Evolutionary conservation across 768 basidiomycete genomes (phyloP).

Genomic region (Holtermannia corniformis): DNA sequence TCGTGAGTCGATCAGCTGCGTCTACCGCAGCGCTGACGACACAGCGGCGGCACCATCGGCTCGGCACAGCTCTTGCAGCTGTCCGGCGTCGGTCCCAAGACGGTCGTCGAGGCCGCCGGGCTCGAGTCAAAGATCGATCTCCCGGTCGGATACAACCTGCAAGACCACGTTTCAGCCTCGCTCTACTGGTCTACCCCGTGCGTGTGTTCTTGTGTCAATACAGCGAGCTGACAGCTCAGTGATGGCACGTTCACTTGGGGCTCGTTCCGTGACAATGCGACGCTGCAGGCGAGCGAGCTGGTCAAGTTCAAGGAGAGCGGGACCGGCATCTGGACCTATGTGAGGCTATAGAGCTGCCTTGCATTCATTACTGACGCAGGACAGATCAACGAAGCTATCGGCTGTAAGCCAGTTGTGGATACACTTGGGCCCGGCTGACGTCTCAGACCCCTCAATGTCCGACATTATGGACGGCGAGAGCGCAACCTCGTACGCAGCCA

Average conservation of each 20-base stretch:
- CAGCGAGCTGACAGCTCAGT: background rate
- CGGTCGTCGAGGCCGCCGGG: slow-evolving; percentile 48
- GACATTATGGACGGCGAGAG: slow-evolving; percentile 17
- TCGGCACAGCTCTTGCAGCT: slow-evolving; percentile 53
- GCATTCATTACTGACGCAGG: background rate
- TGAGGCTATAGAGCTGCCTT: background rate
- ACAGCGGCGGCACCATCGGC: slow-evolving; percentile 45
- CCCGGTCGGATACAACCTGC: slow-evolving; percentile 63
- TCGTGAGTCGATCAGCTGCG: slow-evolving; percentile 13
- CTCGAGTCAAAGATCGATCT: slow-evolving; percentile 57
- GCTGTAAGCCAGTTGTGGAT: slow-evolving; percentile 12
- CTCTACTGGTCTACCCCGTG: slow-evolving; percentile 35
- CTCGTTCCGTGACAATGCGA: slow-evolving; percentile 11
- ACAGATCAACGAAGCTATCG: slow-evolving; percentile 31
- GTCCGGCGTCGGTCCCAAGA: slow-evolving; percentile 64
- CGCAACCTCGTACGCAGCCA: slow-evolving; percentile 20
- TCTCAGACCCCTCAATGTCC: slow-evolving; percentile 19
- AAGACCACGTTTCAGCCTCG: slow-evolving; percentile 51
- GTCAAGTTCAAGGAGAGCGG: slow-evolving; percentile 11
- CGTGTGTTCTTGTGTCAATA: slow-evolving; percentile 2
- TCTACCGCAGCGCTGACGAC: slow-evolving; percentile 1
- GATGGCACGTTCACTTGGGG: slow-evolving; percentile 28
- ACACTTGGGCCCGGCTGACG: slow-evolving; percentile 4
- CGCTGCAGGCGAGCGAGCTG: slow-evolving; percentile 15
- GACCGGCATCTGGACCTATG: slow-evolving; percentile 33